These are phyloP conservation scores for Rhynchosporium agropyri DNA, from an alignment of 2,329 filamentous ascomycete genomes.

Conservation along the genomic window DNA sequence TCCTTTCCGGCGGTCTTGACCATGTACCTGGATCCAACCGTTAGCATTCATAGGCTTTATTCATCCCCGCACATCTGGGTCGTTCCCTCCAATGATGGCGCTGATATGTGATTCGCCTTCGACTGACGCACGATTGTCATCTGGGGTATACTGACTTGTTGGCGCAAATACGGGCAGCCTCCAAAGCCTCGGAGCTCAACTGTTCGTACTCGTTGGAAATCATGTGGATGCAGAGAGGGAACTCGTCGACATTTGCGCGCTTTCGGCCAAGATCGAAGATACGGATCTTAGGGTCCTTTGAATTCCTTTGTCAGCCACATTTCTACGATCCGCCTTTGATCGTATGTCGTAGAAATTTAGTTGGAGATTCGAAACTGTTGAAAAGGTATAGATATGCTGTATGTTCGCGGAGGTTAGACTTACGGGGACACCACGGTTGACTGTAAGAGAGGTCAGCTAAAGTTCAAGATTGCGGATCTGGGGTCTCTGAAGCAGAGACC, in stretches of 20 bases:
- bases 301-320: slow-evolving; percentile 2
- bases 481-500: no score
- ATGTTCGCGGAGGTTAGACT: background rate
- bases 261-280: slow-evolving; percentile 99
- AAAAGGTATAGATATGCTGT: background rate
- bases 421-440: slow-evolving; percentile 95
- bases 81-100: slow-evolving; percentile 3
- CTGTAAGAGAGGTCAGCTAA: no score
- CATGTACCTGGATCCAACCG: slow-evolving; percentile 50
- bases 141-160: slow-evolving; percentile 72
- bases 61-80: background rate
- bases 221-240: slow-evolving; percentile 98
- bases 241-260: slow-evolving; percentile 98
- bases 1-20: slow-evolving; percentile 74
- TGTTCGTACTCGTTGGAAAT: slow-evolving; percentile 99
- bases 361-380: background rate
- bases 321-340: background rate
- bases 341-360: background rate
- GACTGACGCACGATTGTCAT: slow-evolving; percentile 13
- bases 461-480: no score
- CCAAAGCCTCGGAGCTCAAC: slow-evolving; percentile 98
- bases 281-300: slow-evolving; percentile 67
- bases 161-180: slow-evolving; percentile 99
- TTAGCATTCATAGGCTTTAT: slow-evolving; percentile 12
- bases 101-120: slow-evolving; percentile 7